Conservation (phyloP, 176 grass and related monocot species). For the Hsuehochloa calcarea region DNA sequence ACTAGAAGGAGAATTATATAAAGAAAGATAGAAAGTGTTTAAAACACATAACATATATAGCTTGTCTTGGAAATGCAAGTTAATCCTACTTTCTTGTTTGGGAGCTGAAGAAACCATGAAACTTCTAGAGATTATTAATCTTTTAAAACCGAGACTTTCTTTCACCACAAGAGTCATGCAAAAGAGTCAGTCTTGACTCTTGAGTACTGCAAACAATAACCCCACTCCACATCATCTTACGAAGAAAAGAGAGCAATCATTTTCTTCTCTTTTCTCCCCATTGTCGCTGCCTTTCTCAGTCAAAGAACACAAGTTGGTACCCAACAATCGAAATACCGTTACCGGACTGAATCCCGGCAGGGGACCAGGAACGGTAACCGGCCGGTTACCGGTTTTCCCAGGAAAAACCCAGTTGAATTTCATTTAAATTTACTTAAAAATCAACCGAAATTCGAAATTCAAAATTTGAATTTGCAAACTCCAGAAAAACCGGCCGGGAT, state of each 20-base stretch:
- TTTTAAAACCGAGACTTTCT: background rate
- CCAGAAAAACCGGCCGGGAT: no score
- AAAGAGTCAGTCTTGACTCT: background rate
- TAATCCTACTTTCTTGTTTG: background rate
- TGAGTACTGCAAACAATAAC: background rate
- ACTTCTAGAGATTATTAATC: background rate
- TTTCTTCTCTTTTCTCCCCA: background rate
- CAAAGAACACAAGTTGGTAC: background rate
- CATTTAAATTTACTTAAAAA: no score
- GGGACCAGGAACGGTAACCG: no score
- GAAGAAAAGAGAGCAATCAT: background rate
- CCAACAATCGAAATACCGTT: no score
- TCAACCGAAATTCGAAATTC: no score
- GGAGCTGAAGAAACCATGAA: background rate
- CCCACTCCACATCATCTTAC: background rate
- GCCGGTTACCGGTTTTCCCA: no score
- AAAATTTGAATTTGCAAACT: no score
- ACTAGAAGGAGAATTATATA: background rate
- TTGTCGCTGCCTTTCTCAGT: background rate
- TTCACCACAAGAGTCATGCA: background rate
- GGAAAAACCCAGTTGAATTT: no score
- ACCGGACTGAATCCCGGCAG: no score
- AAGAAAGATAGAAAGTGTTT: background rate
- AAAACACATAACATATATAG: background rate
- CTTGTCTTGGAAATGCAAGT: background rate